phyloP scores from a whole-genome alignment of 1,284 basidiomycete genomes.

The Tremellales sp. region DNA sequence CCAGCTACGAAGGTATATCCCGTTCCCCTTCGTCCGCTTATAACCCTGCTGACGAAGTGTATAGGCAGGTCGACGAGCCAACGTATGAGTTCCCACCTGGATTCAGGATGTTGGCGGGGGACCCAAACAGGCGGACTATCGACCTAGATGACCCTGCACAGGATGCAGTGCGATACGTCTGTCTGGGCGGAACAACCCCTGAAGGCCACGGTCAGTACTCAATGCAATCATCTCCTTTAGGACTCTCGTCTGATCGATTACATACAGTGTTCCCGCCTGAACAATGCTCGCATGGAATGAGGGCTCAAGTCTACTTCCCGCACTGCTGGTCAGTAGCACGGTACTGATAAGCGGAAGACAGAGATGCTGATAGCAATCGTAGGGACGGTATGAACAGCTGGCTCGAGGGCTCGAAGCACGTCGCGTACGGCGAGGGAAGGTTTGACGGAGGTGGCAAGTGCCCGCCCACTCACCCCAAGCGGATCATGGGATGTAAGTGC shows the following conservation, averaged over 20 bases:
- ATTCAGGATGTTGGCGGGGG: conserved; percentile 27
- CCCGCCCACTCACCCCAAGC: conserved; percentile 22
- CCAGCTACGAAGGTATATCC: too few species aligned
- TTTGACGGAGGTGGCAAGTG: conserved; percentile 20
- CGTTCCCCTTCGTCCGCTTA: neutral
- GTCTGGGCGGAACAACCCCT: conserved; percentile 11
- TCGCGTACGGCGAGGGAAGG: conserved; percentile 15
- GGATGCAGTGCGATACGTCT: conserved; percentile 18
- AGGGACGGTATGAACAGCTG: conserved; percentile 27
- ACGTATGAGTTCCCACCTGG: conserved; percentile 25
- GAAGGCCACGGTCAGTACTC: conserved; percentile 10
- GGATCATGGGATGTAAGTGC: conserved; percentile 10
- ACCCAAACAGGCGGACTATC: conserved; percentile 12
- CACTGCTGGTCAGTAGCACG: conserved; percentile 18
- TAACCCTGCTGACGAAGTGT: neutral
- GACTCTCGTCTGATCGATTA: neutral
- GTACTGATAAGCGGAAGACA: neutral
- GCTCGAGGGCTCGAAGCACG: conserved; percentile 25
- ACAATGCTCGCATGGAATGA: conserved; percentile 21
- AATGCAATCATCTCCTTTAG: neutral
- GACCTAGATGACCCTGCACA: conserved; percentile 12
- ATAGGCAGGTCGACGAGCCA: conserved; percentile 6
- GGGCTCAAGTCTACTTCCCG: conserved; percentile 26
- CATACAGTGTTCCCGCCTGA: conserved; percentile 17
- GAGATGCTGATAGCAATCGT: neutral